phyloP scores from a whole-genome alignment of 257 asterid species.

The Lycium barbarum region DNA sequence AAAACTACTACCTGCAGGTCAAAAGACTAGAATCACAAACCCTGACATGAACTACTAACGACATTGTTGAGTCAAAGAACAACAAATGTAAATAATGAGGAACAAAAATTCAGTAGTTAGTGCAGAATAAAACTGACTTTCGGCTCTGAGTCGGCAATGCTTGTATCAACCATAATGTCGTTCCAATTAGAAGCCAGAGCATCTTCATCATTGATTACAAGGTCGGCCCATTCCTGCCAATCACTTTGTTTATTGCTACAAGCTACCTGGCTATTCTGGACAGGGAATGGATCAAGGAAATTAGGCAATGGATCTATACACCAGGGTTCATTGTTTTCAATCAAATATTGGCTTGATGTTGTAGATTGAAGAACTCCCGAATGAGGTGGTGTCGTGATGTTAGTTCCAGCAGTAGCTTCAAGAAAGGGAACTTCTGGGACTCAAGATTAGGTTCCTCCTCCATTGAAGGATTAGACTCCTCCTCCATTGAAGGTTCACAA shows the following conservation, averaged over 20 bases:
- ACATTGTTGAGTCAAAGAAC: background rate
- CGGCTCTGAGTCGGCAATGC: slow-evolving; percentile 47
- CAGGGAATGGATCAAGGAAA: slow-evolving; percentile 58
- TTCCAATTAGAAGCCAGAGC: slow-evolving; percentile 64
- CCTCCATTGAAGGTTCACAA: no score
- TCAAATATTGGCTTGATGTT: slow-evolving; percentile 53
- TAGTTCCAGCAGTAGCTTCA: no score
- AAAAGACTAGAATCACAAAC: background rate
- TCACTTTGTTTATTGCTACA: slow-evolving; percentile 50
- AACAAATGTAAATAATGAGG: background rate
- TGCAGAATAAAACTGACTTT: slow-evolving; percentile 41
- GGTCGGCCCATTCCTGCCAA: slow-evolving; percentile 83
- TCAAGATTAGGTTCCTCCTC: no score
- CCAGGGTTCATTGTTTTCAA: slow-evolving; percentile 56
- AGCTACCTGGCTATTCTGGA: slow-evolving; percentile 51
- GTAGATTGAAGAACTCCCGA: slow-evolving; percentile 59
- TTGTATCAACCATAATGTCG: slow-evolving; percentile 66
- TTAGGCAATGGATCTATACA: slow-evolving; percentile 62
- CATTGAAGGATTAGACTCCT: no score
- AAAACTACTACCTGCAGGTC: background rate
- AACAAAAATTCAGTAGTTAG: slow-evolving; percentile 20
- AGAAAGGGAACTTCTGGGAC: no score
- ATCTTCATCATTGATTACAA: slow-evolving; percentile 61
- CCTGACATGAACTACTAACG: background rate
- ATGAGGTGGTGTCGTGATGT: no score